Evolutionary conservation across 2,329 filamentous ascomycete genomes (phyloP).

Genomic region (Aspergillus carbonarius): DNA sequence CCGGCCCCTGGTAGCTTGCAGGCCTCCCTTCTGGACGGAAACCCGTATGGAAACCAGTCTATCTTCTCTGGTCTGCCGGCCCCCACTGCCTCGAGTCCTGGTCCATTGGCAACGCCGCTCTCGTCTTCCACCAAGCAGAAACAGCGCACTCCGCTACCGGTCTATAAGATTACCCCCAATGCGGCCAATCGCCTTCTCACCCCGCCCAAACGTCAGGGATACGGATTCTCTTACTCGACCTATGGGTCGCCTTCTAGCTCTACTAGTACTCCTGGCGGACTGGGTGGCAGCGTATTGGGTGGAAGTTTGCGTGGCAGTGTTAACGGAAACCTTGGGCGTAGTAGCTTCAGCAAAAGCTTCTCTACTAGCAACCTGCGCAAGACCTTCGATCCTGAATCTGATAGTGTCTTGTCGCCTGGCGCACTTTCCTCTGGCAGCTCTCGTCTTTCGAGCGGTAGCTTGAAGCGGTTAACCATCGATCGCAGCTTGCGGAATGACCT

Average conservation of each 20-base stretch:
- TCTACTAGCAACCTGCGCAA: slow-evolving; percentile 83
- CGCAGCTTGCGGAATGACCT: slow-evolving; percentile 71
- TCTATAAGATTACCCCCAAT: slow-evolving; percentile 82
- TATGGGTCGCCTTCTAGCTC: slow-evolving; percentile 78
- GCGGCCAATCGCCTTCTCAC: slow-evolving; percentile 78
- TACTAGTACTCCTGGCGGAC: slow-evolving; percentile 66
- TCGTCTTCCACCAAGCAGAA: slow-evolving; percentile 73
- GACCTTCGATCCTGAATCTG: slow-evolving; percentile 71
- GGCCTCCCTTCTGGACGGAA: slow-evolving; percentile 77
- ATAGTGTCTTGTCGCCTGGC: slow-evolving; percentile 81
- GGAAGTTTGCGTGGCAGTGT: slow-evolving; percentile 38
- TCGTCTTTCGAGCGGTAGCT: slow-evolving; percentile 65
- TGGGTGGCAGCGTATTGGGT: slow-evolving; percentile 64
- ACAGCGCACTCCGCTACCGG: slow-evolving; percentile 75
- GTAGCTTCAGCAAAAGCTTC: slow-evolving; percentile 79
- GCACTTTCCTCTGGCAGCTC: slow-evolving; percentile 72
- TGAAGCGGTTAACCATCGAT: slow-evolving; percentile 93
- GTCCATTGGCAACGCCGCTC: slow-evolving; percentile 87
- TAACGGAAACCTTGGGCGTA: slow-evolving; percentile 58
- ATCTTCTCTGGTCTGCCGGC: slow-evolving; percentile 73
- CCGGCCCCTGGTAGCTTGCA: slow-evolving; percentile 56
- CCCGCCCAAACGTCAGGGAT: slow-evolving; percentile 76
- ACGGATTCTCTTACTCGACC: slow-evolving; percentile 89
- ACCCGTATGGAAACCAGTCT: slow-evolving; percentile 84
- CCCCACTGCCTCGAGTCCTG: slow-evolving; percentile 67